Base-by-base conservation (phyloP, 2,329 filamentous ascomycete species). In the Sordariomycetes sp. region DNA sequence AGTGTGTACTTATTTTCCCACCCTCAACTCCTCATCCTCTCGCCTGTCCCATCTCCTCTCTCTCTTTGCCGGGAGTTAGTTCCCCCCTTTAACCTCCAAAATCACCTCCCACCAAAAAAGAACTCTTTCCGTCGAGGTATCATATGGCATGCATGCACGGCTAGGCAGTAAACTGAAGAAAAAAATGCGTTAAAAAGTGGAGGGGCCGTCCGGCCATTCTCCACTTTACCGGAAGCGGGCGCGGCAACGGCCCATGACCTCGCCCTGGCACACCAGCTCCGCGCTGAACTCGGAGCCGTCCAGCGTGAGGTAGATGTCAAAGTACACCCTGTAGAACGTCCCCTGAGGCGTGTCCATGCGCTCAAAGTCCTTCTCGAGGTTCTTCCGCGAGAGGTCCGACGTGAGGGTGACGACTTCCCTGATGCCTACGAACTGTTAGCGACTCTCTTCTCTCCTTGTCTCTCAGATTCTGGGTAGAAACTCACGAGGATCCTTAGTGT, bases 401-500 rank as follows among this genome's bases (percentile, higher is more conserved):
- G 94, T 97, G 55, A 99, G 85, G 1, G 94, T 99, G 63, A 97
- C 94, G 59, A 97, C 91, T 74, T 97, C 94, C 82, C 97, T 97
- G 82, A 97, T 97, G 65, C 92, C 93, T 34, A 43, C 2, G 18
- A 51, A 61, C 43, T 46, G 59, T 18, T 55, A 54, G 64, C 69
- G 70, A 71, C 70, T 63, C 59, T 57, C 10, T 24, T 32, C 48
- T 3, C 35, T 24, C 16, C 3, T 16, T 16, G 8, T 34, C 7
- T 22, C 18, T 14, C 14, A 1, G 34, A 12, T 22, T 12, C 3
- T 32, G 18, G 20, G n/a, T 14, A 8, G 3, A 3, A 62, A 89
- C 92, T 86, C 86, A 96, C 94, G 90, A 65, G 94, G 93, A 83
- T 99, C 94, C 73, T 97, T 99, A 65, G 93, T 97, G 72, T 99